Conservation (phyloP, 1,284 basidiomycete species). For the Sphaerobolus stellatus region DNA sequence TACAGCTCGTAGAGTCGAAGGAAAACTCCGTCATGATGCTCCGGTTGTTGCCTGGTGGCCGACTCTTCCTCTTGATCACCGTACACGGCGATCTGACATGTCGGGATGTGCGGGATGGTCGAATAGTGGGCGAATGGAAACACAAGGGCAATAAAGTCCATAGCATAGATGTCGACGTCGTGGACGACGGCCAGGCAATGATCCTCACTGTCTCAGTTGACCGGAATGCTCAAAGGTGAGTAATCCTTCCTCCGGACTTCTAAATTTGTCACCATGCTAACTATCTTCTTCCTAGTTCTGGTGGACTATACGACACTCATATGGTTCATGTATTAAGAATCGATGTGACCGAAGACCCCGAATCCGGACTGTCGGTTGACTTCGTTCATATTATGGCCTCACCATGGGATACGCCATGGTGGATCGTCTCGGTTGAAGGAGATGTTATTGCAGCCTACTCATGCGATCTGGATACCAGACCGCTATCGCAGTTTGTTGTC, state of each 20-base stretch:
- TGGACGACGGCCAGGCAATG: conserved; percentile 8
- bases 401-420: conserved; percentile 12
- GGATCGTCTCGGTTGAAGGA: conserved; percentile 14
- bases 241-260: not conserved
- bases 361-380: not conserved
- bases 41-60: conserved; percentile 12
- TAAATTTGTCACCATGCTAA: too few species aligned
- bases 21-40: conserved; percentile 11
- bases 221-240: conserved; percentile 1
- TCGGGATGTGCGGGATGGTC: conserved; percentile 7
- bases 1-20: conserved; percentile 2
- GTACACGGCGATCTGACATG: conserved; percentile 8
- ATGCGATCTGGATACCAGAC: conserved; percentile 7
- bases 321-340: conserved; percentile 12
- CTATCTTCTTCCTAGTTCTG: not conserved
- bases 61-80: conserved; percentile 11
- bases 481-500: conserved; percentile 11
- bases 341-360: conserved; percentile 6
- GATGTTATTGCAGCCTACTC: conserved; percentile 13
- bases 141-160: conserved; percentile 14
- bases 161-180: conserved; percentile 14
- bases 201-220: conserved; percentile 10
- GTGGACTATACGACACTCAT: conserved; percentile 4
- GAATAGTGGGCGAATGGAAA: conserved; percentile 7
- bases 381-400: conserved; percentile 14